A percentile compares a stretch with the other conserved stretches of the same genome.
Conservation (phyloP, 2,329 filamentous ascomycete genomes). For the Talaromyces marneffei region DNA sequence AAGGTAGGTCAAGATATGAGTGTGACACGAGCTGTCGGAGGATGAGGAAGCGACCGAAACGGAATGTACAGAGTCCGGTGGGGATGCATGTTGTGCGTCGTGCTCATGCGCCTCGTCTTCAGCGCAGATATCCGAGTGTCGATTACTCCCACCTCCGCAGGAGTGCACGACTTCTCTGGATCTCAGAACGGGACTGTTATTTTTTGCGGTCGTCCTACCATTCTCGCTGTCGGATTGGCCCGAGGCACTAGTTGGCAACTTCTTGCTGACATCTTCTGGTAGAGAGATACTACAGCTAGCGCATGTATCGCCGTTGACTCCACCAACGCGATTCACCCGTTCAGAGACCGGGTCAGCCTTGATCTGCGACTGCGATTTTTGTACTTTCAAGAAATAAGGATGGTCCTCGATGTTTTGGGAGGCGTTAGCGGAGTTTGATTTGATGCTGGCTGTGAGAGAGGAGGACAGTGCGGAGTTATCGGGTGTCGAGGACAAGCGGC, state of each 20-base stretch:
- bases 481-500: slow-evolving; percentile 19
- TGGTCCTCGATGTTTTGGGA: slow-evolving; percentile 42
- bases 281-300: slow-evolving; percentile 54
- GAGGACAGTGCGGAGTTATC: slow-evolving; percentile 20
- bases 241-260: slow-evolving; percentile 49
- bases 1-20: slow-evolving; percentile 53
- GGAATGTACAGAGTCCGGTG: slow-evolving; percentile 35
- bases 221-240: slow-evolving; percentile 44
- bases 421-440: slow-evolving; percentile 14
- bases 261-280: slow-evolving; percentile 49
- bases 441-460: slow-evolving; percentile 24
- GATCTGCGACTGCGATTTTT: slow-evolving; percentile 6
- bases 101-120: slow-evolving; percentile 31
- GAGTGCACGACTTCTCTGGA: slow-evolving; percentile 50
- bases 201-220: slow-evolving; percentile 45
- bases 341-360: slow-evolving; percentile 24
- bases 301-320: slow-evolving; percentile 48
- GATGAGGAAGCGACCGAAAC: slow-evolving; percentile 40
- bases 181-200: slow-evolving; percentile 51
- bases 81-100: slow-evolving; percentile 32
- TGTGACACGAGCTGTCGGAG: slow-evolving; percentile 46
- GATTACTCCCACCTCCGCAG: slow-evolving; percentile 32
- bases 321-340: slow-evolving; percentile 37
- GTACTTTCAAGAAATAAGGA: slow-evolving; percentile 44
- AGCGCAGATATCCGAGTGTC: slow-evolving; percentile 25